Evolutionary conservation across 441 rosid genomes (phyloP).

Genomic region (Syzygium malaccense): DNA sequence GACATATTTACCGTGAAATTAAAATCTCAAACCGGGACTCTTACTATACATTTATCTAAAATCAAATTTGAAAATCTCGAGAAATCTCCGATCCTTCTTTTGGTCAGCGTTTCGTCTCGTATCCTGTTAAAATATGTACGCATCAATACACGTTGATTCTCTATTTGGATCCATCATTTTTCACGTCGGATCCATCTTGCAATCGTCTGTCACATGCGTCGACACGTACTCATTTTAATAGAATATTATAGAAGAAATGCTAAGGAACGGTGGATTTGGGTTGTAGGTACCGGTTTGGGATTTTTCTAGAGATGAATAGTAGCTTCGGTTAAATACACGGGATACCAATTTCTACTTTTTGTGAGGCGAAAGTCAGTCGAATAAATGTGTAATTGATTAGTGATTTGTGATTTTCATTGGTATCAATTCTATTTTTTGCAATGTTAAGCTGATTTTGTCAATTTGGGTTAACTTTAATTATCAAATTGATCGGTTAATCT

Average conservation of each 20-base stretch:
- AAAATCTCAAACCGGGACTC: neutral
- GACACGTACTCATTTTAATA: neutral
- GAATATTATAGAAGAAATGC: neutral
- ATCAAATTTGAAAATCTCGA: neutral
- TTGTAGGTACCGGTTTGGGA: rapidly evolving
- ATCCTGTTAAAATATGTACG: too few species aligned
- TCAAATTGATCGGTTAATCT: neutral
- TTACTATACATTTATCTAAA: rapidly evolving
- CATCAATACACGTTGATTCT: too few species aligned
- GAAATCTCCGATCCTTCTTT: too few species aligned
- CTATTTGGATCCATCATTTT: neutral
- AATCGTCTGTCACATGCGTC: too few species aligned
- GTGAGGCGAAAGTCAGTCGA: neutral
- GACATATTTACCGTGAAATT: too few species aligned
- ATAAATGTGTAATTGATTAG: neutral
- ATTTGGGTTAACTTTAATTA: neutral
- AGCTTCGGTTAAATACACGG: too few species aligned
- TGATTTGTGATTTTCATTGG: neutral
- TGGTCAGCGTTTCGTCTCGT: too few species aligned
- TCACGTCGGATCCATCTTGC: too few species aligned
- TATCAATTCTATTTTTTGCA: neutral
- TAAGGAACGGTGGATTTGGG: neutral
- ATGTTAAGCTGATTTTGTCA: neutral
- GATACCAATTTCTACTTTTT: too few species aligned
- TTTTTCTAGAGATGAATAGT: too few species aligned